These are phyloP conservation scores for Suillus brevipes DNA, from an alignment of 768 basidiomycete species.

Conservation along the genomic window DNA sequence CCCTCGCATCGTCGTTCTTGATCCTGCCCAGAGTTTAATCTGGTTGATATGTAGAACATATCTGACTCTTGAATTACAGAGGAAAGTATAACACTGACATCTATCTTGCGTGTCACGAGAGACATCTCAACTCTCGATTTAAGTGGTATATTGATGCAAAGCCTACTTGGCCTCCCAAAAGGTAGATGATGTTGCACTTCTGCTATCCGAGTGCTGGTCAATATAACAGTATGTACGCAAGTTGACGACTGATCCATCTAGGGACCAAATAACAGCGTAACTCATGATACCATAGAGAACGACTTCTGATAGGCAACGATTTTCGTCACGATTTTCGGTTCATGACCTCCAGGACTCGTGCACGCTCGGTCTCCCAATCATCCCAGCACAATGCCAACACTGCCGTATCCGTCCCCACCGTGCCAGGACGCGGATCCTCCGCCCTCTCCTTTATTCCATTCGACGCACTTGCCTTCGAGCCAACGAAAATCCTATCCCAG, in stretches of 20 bases:
- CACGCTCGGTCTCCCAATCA: slow-evolving; percentile 24
- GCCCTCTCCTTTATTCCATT: slow-evolving; percentile 36
- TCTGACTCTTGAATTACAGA: not conserved
- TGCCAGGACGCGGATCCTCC: slow-evolving; percentile 24
- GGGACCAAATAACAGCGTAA: not conserved
- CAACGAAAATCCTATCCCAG: slow-evolving; percentile 54
- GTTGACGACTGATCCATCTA: not conserved
- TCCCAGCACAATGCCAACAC: slow-evolving; percentile 46
- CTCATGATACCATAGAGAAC: not conserved
- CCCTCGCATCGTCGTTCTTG: not conserved
- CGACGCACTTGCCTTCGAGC: slow-evolving; percentile 36
- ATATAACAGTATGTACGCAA: not conserved
- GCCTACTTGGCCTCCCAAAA: not conserved
- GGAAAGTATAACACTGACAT: not conserved
- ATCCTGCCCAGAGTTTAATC: not conserved
- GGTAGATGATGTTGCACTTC: not conserved
- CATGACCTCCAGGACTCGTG: slow-evolving; percentile 13
- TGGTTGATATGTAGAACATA: not conserved
- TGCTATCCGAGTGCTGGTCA: not conserved
- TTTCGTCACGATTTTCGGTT: not conserved
- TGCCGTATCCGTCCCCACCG: slow-evolving; percentile 38
- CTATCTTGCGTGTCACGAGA: not conserved
- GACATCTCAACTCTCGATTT: too few species aligned
- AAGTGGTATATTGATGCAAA: not conserved
- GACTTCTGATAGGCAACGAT: not conserved